These are phyloP conservation scores for Leccinum griseonigrum DNA, from an alignment of 1,284 basidiomycete genomes.

Conservation along the genomic window DNA sequence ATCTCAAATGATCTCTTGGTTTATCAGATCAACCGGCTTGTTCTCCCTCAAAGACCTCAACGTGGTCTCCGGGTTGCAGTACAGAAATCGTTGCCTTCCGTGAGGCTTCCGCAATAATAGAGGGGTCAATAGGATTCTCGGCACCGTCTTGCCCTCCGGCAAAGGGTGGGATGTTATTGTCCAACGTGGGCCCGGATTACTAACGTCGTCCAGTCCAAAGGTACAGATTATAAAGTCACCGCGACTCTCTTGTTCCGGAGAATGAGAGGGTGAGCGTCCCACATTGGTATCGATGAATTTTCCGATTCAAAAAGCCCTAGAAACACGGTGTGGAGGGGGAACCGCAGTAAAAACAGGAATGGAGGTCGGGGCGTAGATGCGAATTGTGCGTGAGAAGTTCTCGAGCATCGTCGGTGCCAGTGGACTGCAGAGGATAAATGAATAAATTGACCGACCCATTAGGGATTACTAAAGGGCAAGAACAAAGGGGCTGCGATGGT, in stretches of 20 bases:
- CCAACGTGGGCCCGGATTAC: conserved; percentile 73
- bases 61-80: conserved; percentile 95
- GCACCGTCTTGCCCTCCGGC: conserved; percentile 65
- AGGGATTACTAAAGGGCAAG: not conserved
- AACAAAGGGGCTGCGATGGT: not conserved
- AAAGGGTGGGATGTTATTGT: conserved; percentile 89
- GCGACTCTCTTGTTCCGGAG: conserved; percentile 10
- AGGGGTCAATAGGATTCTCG: conserved; percentile 67
- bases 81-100: conserved; percentile 84
- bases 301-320: conserved; percentile 48
- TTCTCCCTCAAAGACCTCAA: conserved; percentile 97
- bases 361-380: conserved; percentile 54
- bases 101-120: conserved; percentile 85
- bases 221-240: too few species aligned
- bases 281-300: conserved; percentile 36
- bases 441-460: conserved; percentile 11
- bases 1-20: conserved; percentile 66
- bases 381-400: conserved; percentile 48
- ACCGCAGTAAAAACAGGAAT: conserved; percentile 45
- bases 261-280: conserved; percentile 15
- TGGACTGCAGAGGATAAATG: conserved; percentile 35
- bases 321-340: conserved; percentile 49
- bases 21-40: conserved; percentile 92
- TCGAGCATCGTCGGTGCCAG: conserved; percentile 44
- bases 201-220: conserved; percentile 74